These are phyloP conservation scores for Garcia nutans DNA, from an alignment of 345 rosid genomes.

Conservation along the genomic window DNA sequence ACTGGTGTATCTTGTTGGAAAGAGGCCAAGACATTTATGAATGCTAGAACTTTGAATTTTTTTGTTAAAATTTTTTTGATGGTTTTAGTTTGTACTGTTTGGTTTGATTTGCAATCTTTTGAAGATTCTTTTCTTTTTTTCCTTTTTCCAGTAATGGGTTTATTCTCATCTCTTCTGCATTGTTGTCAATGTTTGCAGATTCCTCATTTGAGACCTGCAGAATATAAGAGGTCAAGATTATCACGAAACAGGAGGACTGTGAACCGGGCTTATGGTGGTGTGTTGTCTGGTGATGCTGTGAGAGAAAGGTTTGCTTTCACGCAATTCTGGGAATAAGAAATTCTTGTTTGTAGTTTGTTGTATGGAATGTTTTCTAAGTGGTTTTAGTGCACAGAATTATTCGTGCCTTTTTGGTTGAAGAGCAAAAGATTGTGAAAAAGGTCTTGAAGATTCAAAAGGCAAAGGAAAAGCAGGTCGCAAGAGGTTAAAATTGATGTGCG, in stretches of 20 bases:
- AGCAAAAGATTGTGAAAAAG: conserved; percentile 35
- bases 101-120: neutral
- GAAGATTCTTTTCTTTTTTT: neutral
- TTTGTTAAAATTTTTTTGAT: neutral
- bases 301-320: conserved; percentile 25
- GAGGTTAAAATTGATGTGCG: neutral
- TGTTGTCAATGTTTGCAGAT: conserved; percentile 10
- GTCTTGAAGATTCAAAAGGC: conserved; percentile 35
- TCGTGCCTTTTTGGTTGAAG: conserved; percentile 32
- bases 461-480: conserved; percentile 25
- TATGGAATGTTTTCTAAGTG: neutral
- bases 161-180: neutral
- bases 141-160: neutral
- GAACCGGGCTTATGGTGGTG: conserved; percentile 35
- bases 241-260: conserved; percentile 33
- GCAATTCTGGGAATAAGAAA: neutral
- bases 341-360: neutral
- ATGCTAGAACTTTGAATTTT: neutral
- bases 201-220: conserved; percentile 37
- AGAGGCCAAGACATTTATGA: neutral
- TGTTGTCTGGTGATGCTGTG: conserved; percentile 31
- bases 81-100: too few species aligned
- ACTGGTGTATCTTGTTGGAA: neutral
- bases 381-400: conserved; percentile 15
- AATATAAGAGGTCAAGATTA: conserved; percentile 34